Base-by-base conservation (phyloP, 352 stramenopile genomes). In the Globisporangium spiculum region DNA sequence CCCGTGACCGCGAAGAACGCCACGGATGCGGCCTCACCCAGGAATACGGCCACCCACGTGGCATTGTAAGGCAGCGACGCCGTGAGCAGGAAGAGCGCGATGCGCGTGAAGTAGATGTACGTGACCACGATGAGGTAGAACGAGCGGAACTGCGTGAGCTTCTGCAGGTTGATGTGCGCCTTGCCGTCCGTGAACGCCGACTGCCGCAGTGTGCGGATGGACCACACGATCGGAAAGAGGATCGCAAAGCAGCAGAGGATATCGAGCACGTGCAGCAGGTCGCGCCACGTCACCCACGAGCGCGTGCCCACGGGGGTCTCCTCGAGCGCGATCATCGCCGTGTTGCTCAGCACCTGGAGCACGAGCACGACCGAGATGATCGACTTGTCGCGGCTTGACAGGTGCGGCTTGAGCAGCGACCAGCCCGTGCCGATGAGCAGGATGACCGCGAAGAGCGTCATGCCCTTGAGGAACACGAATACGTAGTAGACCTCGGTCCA, bases 71-170 rank as follows among this genome's bases (percentile, higher is more conserved):
- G 90, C 53, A 99, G 75, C 30, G 84, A 91, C 27, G 94, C 92
- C 1, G 88, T 76, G 60, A 99, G 84, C 0, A 99, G 71, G 61
- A 97, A 98, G 4, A 99, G 83, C 57, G 96, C 87, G 71, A 99
- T 97, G n/a, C 97, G 86, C 56, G 97, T 99, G 65, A 98, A 92
- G 79, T 99, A 99, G 55, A 99, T 94, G 71, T 99, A 99, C n/a
- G 81, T 85, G 24, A 99, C 90, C 14, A 99, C 96, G 22, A 98
- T 76, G 12, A 99, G 66, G 77, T 99, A 99, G 76, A 99, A 99
- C 12, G 88, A 88, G 46, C 96, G 92, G 78, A 99, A 99, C 59
- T 98, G 89, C 66, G 90, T 95, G 26, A 99, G 86, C 68, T 99
- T 98, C 26, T 87, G 76, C 30, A 99, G 77, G 36, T 94, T 97